A percentile compares a stretch with the other conserved stretches of the same genome.
Evolutionary conservation across 306 rosid genomes (phyloP).

Genomic region (Delonix regia): DNA sequence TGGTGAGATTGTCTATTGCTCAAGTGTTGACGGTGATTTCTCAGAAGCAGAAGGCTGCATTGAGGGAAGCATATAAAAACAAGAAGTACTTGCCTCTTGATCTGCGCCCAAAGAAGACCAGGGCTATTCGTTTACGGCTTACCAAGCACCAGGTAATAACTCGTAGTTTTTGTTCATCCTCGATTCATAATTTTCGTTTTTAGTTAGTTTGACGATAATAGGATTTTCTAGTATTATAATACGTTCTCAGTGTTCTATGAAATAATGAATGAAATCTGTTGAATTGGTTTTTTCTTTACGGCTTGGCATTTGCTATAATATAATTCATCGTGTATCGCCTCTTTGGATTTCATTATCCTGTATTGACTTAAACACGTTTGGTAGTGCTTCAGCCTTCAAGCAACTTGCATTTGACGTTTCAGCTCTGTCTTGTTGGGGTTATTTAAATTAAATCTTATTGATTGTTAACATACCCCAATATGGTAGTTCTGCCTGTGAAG

Average conservation of each 20-base stretch:
- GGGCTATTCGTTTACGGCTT: conserved; percentile 92
- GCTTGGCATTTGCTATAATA: background rate
- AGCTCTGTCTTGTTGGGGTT: background rate
- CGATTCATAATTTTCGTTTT: background rate
- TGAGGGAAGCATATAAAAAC: conserved; percentile 87
- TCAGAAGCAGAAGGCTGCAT: conserved; percentile 89
- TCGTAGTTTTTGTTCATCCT: background rate
- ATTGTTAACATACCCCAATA: background rate
- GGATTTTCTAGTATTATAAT: background rate
- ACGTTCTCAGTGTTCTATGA: background rate
- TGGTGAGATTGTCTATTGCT: conserved; percentile 89
- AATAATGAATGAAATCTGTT: background rate
- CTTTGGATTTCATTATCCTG: background rate
- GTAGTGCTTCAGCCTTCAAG: background rate
- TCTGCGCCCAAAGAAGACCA: conserved; percentile 98
- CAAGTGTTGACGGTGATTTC: conserved; percentile 96
- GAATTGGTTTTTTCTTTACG: background rate
- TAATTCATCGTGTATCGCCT: background rate
- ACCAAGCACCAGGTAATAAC: conserved; percentile 86
- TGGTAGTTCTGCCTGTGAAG: too few relatives aligned
- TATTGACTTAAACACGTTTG: background rate
- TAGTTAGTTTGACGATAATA: background rate
- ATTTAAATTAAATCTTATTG: background rate
- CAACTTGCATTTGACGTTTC: background rate
- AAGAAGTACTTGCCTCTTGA: conserved; percentile 93